Conservation (phyloP, 805 yeast species). For the Candida golubevii region DNA sequence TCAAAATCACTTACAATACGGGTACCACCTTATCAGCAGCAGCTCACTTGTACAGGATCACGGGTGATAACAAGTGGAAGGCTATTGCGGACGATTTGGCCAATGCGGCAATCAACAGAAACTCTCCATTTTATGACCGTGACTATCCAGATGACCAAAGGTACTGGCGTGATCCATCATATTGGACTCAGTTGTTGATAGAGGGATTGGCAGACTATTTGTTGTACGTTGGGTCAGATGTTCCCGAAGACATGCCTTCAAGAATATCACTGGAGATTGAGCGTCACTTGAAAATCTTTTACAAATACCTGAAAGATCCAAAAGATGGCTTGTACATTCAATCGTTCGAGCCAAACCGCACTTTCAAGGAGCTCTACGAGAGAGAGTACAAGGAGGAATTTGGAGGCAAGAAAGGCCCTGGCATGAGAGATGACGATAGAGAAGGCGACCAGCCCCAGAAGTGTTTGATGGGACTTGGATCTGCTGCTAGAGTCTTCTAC, state of each 20-base stretch:
- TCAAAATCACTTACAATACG: slow-evolving; percentile 64
- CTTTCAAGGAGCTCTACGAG: slow-evolving; percentile 48
- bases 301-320: slow-evolving; percentile 54
- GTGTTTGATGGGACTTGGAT: slow-evolving; percentile 57
- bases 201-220: slow-evolving; percentile 68
- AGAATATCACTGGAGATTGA: slow-evolving; percentile 41
- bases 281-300: slow-evolving; percentile 54
- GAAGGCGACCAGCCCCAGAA: slow-evolving; percentile 39
- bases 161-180: slow-evolving; percentile 61
- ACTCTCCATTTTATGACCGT: slow-evolving; percentile 56
- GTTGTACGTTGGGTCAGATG: slow-evolving; percentile 43
- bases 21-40: slow-evolving; percentile 62
- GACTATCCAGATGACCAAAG: slow-evolving; percentile 53
- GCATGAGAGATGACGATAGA: slow-evolving; percentile 50
- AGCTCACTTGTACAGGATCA: slow-evolving; percentile 88
- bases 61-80: slow-evolving; percentile 81
- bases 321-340: slow-evolving; percentile 57
- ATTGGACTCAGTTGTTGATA: slow-evolving; percentile 58
- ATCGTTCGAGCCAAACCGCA: slow-evolving; percentile 52
- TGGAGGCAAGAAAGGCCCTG: slow-evolving; percentile 50
- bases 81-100: slow-evolving; percentile 53
- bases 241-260: slow-evolving; percentile 32
- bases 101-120: slow-evolving; percentile 53
- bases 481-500: slow-evolving; percentile 67
- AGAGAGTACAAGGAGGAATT: slow-evolving; percentile 46